Percentiles rank a stretch among this genome's conserved stretches.
phyloP scores from a whole-genome alignment of 257 asterid genomes.

The Solanum pinnatisectum region DNA sequence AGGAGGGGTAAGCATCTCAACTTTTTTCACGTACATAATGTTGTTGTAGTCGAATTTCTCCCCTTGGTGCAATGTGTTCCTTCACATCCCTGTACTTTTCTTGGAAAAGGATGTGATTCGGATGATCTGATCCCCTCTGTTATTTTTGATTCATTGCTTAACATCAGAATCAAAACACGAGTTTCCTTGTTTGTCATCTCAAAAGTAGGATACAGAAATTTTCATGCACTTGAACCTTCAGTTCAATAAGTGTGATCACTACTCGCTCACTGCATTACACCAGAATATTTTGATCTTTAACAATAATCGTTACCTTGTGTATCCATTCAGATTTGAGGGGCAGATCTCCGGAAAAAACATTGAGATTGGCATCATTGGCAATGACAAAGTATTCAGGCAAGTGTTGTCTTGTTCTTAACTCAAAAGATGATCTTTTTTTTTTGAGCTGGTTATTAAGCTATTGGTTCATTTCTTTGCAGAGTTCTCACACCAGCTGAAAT shows the following conservation, averaged over 20 bases:
- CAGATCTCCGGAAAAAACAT: constrained; percentile 93
- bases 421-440: neutral
- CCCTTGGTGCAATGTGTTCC: neutral
- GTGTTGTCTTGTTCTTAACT: neutral
- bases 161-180: neutral
- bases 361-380: constrained; percentile 95
- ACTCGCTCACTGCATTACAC: neutral
- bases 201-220: neutral
- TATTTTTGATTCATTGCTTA: neutral
- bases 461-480: constrained; percentile 35
- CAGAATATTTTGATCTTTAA: neutral
- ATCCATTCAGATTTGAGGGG: constrained; percentile 73
- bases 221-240: neutral
- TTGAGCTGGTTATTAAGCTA: neutral
- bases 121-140: neutral
- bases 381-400: constrained; percentile 68
- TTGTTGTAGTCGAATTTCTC: neutral
- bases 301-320: neutral
- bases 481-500: constrained; percentile 80
- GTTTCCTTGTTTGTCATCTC: neutral
- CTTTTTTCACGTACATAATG: neutral
- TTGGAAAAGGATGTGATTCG: neutral
- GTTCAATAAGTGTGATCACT: neutral
- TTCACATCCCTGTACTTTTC: neutral
- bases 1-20: constrained; percentile 71